Evolutionary conservation across 495 filamentous ascomycete species (phyloP), one percentile per base, ranked within the genome.

Genomic region (Talaromyces wortmannii): DNA sequence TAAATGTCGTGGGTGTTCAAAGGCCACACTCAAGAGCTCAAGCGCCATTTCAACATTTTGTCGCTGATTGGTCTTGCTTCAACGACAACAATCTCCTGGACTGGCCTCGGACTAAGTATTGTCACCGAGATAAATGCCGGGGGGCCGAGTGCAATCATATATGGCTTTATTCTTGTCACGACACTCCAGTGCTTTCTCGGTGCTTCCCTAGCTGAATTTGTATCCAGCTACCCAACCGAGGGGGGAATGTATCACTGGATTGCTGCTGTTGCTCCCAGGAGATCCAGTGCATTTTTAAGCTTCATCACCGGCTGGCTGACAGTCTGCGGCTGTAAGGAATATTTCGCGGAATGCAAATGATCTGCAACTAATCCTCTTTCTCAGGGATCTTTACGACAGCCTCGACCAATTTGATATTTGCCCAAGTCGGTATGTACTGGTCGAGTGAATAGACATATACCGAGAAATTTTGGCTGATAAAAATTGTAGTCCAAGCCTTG

Each of bases 191-290:
- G 63, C 2, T 72, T 79, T 29, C 68, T 79, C 15, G 75, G 67
- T 0, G 73, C 79, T 0, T 80, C 77, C 0, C 69, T 82, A 59
- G 78, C 79, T 12, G 79, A 80, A 61, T 80, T 80, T 60, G 78
- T 78, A 33, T 76, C 70, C 2, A 75, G 76, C 33, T 81, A 78
- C 52, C 77, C 77, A 3, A 66, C 70, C 31, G 72, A 75, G 30
- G 78, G 77, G 36, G 77, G 77, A 13, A 79, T 81, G 63, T 82
- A 82, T 45, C 75, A 75, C 31, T 82, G 78, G 78, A 78, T 79
- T 48, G 75, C 75, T 0, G 75, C 79, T 0, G 70, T 82, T 36
- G 74, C 79, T 6, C 80, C 80, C 1, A 66, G 61, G 30, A 60
- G 63, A 50, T 70, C 66, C 30, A 72, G 66, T 40, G 67, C 62